These are phyloP conservation scores for Pichia rugopelliculosa DNA, from an alignment of 805 yeast species.

Conservation along the genomic window DNA sequence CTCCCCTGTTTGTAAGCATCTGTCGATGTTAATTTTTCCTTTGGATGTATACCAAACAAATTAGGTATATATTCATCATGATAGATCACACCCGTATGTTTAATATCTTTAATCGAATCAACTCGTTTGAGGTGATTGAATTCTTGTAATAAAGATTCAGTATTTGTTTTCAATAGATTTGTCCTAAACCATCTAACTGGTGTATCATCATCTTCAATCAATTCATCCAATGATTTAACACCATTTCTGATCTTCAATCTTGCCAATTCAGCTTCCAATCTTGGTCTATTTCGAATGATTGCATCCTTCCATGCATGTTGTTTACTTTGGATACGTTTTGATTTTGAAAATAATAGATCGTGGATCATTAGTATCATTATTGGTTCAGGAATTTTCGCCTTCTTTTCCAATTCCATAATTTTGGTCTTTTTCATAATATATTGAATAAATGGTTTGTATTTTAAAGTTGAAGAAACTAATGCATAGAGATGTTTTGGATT, in stretches of 20 bases:
- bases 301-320: constrained; percentile 82
- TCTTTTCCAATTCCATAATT: constrained; percentile 47
- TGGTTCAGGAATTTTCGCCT: constrained; percentile 39
- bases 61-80: constrained; percentile 68
- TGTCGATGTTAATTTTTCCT: constrained; percentile 59
- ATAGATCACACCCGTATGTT: constrained; percentile 50
- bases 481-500: constrained; percentile 88
- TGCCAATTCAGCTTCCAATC: constrained; percentile 75
- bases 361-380: constrained; percentile 65
- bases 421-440: constrained; percentile 61
- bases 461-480: constrained; percentile 67
- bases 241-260: constrained; percentile 69
- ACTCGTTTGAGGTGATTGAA: constrained; percentile 42
- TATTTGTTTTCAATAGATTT: constrained; percentile 51
- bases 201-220: constrained; percentile 51
- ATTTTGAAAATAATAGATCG: constrained; percentile 67
- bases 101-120: constrained; percentile 33
- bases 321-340: constrained; percentile 82
- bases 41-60: constrained; percentile 76
- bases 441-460: constrained; percentile 56
- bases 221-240: constrained; percentile 47
- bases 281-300: constrained; percentile 66
- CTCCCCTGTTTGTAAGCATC: constrained; percentile 67
- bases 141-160: constrained; percentile 32
- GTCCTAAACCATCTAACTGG: constrained; percentile 78